Base-by-base conservation (phyloP, 2,329 filamentous ascomycete genomes). In the Phaeosphaeriaceae sp. region DNA sequence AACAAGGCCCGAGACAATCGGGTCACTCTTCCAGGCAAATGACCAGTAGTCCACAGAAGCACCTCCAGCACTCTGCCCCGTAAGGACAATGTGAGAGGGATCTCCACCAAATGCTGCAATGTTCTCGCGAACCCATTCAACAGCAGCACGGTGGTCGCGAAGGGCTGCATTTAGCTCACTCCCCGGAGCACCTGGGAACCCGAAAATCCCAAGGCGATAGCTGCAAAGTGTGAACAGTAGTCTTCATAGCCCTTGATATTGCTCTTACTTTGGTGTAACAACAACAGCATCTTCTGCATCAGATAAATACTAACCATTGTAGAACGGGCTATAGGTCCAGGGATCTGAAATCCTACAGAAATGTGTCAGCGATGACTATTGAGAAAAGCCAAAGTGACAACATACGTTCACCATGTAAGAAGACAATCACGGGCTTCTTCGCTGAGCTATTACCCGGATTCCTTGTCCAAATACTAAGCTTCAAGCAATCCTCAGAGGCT, bases 1-100 rank as follows among this genome's bases (percentile, higher is more conserved):
- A n/a, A n/a, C n/a, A n/a, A n/a, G n/a, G n/a, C n/a, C 71, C 3
- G 76, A 67, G 46, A 76, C 75, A 11, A 83, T 82, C 6, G 81
- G 79, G 20, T 83, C 76, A 0, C 74, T 42, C 6, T 59, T 57
- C 46, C 76, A 81, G 0, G 80, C 76, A 42, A 80, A 83, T 0
- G 76, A 69, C 70, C 75, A 80, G 60, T 77, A 79, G 52, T 82
- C 79, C 0, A 77, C 76, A 0, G 73, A 63, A 4, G 73, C 66
- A 35, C 64, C 67, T 21, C 74, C 74, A n/a, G 73, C 70, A 17
- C 66, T 68, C 40, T 76, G 71, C 1, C 75, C 75, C 36, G 67
- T 74, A n/a, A 77, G 58, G 12, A 65, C 68, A 32, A 77, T 76
- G 4, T 67, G 57, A 36, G 51, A 58, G 2, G 73, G 64, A 47